Evolutionary conservation across 352 stramenopile genomes (phyloP).

Genomic region (Thraustochytrium aureum): DNA sequence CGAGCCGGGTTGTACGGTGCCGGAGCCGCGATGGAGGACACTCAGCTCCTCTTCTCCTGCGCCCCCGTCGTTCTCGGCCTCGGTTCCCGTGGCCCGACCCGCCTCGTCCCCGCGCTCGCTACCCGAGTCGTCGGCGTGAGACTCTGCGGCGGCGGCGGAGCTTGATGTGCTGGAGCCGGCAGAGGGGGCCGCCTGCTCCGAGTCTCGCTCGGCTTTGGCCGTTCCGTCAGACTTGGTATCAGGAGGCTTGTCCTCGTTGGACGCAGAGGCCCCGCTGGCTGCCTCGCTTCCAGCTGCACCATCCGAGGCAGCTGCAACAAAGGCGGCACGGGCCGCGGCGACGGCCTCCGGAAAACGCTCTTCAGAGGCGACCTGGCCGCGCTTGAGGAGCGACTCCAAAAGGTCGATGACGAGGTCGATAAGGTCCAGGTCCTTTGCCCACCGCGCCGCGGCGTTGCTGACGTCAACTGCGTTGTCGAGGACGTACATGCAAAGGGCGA

Average conservation of each 20-base stretch:
- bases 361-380: not conserved
- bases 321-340: not conserved
- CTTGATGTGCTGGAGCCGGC: not conserved
- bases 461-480: conserved; percentile 19
- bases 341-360: not conserved
- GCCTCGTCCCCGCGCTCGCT: not conserved
- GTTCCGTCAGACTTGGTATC: not conserved
- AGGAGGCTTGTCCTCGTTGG: not conserved
- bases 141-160: not conserved
- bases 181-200: not conserved
- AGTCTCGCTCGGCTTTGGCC: not conserved
- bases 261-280: not conserved
- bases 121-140: not conserved
- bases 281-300: not conserved
- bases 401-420: conserved; percentile 40
- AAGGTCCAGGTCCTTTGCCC: conserved; percentile 40
- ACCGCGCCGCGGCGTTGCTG: conserved; percentile 20
- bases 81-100: not conserved
- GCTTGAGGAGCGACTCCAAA: conserved; percentile 4
- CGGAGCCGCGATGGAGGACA: not conserved
- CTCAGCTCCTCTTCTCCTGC: not conserved
- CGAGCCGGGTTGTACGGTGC: not conserved
- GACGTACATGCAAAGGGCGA: conserved; percentile 7
- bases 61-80: not conserved
- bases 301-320: not conserved